Percentiles rank a stretch among this genome's conserved stretches.
Conservation (phyloP, 495 filamentous ascomycete genomes). For the Patellaria atrata region DNA sequence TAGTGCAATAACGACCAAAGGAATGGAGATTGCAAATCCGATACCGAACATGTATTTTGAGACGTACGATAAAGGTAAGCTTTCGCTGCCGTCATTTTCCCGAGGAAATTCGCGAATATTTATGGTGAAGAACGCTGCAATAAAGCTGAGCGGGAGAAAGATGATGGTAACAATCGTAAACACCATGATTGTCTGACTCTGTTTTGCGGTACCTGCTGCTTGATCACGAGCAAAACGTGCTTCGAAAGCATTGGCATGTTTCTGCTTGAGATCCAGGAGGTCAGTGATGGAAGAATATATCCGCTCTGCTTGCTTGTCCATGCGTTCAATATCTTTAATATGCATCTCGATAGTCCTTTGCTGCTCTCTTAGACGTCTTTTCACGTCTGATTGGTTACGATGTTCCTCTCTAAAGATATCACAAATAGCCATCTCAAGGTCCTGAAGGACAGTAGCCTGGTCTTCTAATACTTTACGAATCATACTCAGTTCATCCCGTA, state of each 20-base stretch:
- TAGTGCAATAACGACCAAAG: constrained; percentile 44
- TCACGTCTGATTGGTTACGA: constrained; percentile 34
- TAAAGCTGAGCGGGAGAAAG: constrained; percentile 54
- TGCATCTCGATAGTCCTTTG: constrained; percentile 46
- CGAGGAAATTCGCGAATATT: constrained; percentile 42
- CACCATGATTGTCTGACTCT: constrained; percentile 60
- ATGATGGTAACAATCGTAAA: constrained; percentile 61
- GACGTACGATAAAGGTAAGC: constrained; percentile 41
- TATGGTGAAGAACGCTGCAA: constrained; percentile 53
- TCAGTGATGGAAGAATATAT: constrained; percentile 51
- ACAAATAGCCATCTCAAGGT: constrained; percentile 37
- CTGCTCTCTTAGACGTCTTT: constrained; percentile 45
- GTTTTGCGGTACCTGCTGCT: constrained; percentile 47
- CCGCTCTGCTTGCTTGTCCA: constrained; percentile 52
- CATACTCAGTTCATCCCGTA: constrained; percentile 61
- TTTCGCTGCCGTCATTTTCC: constrained; percentile 15
- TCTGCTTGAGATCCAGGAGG: constrained; percentile 48
- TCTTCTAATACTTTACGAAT: constrained; percentile 46
- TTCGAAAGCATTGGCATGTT: constrained; percentile 58
- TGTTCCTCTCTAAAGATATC: constrained; percentile 38
- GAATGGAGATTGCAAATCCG: constrained; percentile 50
- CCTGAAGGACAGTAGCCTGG: constrained; percentile 39
- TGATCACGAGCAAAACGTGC: constrained; percentile 55
- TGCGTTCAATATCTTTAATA: constrained; percentile 48
- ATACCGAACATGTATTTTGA: constrained; percentile 52